phyloP scores from a whole-genome alignment of 345 rosid genomes.

The Raphanus sativus region DNA sequence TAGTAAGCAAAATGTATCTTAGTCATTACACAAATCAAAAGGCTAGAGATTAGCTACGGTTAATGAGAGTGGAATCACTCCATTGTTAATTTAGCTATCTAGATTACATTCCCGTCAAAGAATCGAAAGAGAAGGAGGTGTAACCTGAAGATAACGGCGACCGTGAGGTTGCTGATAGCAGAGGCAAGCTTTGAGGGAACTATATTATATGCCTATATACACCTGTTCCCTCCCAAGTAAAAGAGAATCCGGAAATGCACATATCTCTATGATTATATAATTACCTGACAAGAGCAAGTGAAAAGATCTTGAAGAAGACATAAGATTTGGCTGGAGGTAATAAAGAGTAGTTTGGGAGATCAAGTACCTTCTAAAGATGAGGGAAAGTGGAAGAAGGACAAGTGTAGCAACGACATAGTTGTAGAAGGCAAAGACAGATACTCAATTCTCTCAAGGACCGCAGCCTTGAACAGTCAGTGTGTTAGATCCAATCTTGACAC shows the following conservation, averaged over 20 bases:
- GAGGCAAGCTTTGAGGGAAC: slow-evolving; percentile 34
- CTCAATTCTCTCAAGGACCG: slow-evolving; percentile 35
- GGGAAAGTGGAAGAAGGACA: slow-evolving; percentile 25
- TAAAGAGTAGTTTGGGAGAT: neutral
- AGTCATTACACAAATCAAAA: neutral
- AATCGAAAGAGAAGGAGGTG: neutral
- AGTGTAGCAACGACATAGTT: slow-evolving; percentile 23
- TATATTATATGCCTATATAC: slow-evolving; percentile 23
- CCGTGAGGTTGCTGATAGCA: slow-evolving; percentile 33
- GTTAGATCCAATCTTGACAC: slow-evolving; percentile 24
- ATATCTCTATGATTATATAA: neutral
- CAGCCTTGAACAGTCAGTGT: slow-evolving; percentile 42
- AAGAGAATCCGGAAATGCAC: neutral
- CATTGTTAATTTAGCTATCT: neutral
- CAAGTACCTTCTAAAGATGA: slow-evolving; percentile 24
- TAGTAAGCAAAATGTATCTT: neutral
- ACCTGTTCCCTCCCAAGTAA: slow-evolving; percentile 23
- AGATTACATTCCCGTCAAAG: neutral
- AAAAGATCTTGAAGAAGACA: slow-evolving; percentile 30
- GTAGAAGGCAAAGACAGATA: slow-evolving; percentile 34
- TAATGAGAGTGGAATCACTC: neutral
- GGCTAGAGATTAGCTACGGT: neutral
- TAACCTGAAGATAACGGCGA: slow-evolving; percentile 36
- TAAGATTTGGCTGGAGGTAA: slow-evolving; percentile 14
- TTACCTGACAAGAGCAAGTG: slow-evolving; percentile 29